phyloP scores from a whole-genome alignment of 23 red algal genomes.

The Gracilaria gracilis region DNA sequence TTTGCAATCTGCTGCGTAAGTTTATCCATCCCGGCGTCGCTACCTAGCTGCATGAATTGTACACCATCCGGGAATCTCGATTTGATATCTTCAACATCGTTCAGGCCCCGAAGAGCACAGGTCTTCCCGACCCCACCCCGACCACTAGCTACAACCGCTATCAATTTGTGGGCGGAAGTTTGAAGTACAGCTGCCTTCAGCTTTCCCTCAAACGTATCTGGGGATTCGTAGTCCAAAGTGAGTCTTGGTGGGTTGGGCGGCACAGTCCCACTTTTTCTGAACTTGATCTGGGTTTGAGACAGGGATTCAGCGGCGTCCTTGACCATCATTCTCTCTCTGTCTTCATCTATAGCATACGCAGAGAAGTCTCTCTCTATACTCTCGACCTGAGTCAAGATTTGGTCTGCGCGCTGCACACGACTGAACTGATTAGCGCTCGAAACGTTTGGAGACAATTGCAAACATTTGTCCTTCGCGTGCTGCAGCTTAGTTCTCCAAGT shows the following conservation, averaged over 20 bases:
- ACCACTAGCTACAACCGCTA: not conserved
- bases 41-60: not conserved
- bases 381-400: not conserved
- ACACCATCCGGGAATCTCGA: constrained; percentile 4
- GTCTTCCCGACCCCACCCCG: constrained; percentile 2
- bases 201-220: not conserved
- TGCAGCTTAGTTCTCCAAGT: not conserved
- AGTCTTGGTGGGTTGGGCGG: not conserved
- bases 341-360: not conserved
- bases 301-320: not conserved
- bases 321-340: not conserved
- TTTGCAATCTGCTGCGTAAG: not conserved
- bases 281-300: not conserved
- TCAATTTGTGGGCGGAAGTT: too few relatives aligned
- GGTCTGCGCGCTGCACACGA: not conserved
- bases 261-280: not conserved
- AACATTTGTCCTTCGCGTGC: not conserved
- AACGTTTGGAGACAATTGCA: not conserved
- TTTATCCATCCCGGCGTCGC: not conserved
- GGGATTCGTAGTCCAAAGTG: not conserved
- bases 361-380: not conserved
- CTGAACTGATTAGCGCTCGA: not conserved
- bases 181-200: not conserved
- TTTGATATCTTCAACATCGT: not conserved
- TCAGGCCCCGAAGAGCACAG: not conserved